Base-by-base conservation (phyloP, 2,329 filamentous ascomycete species). In the Phyllosticta citrichinensis region DNA sequence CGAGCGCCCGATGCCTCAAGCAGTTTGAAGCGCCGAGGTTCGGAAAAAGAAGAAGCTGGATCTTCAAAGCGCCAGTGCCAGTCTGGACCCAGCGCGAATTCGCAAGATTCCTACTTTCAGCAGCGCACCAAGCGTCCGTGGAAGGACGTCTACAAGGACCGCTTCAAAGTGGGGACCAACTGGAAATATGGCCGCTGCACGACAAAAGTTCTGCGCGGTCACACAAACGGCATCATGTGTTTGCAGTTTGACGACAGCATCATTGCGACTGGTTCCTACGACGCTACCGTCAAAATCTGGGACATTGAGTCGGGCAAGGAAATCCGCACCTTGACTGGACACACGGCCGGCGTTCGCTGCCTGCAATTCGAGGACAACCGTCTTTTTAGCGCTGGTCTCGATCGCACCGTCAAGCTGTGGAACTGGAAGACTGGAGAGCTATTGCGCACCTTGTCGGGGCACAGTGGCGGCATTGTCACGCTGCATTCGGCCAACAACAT, bases 131-230 rank as follows among this genome's bases (percentile, higher is more conserved):
- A 74, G 64, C 76, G 91, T 30, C 91, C 88, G 0, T 99, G 94
- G 94, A 99, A 99, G 74, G 91, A 96, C 63, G 90, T 99, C 1
- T 99, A 99, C 77, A 89, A 91, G 65, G 93, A 97, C 72, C 85
- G 90, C 17, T 97, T 93, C 80, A 94, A 93, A 72, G 91, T 99
- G 55, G 93, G 94, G 57, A 94, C 87, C 63, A 97, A 97, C 73
- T 99, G 94, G 94, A 96, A 96, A 73, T 91, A 96, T 65, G 93
- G 94, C 3, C 86, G 93, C 47, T 97, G 88, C 75, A 87, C 87
- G 6, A 87, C 89, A 66, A 91, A 87, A 70, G 84, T 88, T 12
- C 91, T 99, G 73, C 87, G 87, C 66, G 93, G 92, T 1, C 87
- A 97, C 73, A 87, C 84, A 11, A 97, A 97, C 70, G 93, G 93